Evolutionary conservation across 2,329 filamentous ascomycete species (phyloP).

Genomic region (Arthrobotrys pseudoclavata): DNA sequence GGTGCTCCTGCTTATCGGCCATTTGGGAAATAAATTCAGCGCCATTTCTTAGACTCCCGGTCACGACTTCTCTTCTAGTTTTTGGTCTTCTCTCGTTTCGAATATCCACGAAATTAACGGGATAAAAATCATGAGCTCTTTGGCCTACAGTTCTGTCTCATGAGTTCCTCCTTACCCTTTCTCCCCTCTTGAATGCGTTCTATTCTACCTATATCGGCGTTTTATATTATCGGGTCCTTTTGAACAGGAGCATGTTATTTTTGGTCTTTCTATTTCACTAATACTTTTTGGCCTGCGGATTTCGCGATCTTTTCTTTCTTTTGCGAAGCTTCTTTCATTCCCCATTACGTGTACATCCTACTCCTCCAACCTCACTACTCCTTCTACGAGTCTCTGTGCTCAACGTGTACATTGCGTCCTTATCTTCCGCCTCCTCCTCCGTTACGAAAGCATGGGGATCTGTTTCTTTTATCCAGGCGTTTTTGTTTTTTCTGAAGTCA

Average conservation of each 20-base stretch:
- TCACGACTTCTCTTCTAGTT: conserved; percentile 31
- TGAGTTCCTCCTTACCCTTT: conserved; percentile 25
- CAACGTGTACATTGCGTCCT: conserved; percentile 37
- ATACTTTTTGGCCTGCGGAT: conserved; percentile 22
- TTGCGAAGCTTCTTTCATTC: conserved; percentile 9
- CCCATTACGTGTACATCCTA: conserved; percentile 37
- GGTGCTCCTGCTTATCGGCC: conserved; percentile 42
- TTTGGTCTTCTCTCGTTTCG: conserved; percentile 21
- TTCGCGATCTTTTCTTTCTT: conserved; percentile 25
- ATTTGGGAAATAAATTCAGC: conserved; percentile 46
- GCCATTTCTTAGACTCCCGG: conserved; percentile 6
- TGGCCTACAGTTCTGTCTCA: conserved; percentile 20
- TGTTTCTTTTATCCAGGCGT: conserved; percentile 23
- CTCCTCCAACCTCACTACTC: conserved; percentile 8
- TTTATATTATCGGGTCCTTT: conserved; percentile 26
- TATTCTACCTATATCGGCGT: conserved; percentile 45
- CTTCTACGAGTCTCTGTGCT: neutral
- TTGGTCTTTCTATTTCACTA: conserved; percentile 13
- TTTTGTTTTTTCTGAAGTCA: neutral
- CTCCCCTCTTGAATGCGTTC: neutral
- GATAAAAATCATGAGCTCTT: conserved; percentile 38
- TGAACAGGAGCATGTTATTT: conserved; percentile 31
- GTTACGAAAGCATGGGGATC: conserved; percentile 40
- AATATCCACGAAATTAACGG: conserved; percentile 49
- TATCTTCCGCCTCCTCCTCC: conserved; percentile 1